Evolutionary conservation across 2,329 filamentous ascomycete genomes (phyloP), one percentile per base, ranked within the genome.

Genomic region (Nigrograna mackinnonii): DNA sequence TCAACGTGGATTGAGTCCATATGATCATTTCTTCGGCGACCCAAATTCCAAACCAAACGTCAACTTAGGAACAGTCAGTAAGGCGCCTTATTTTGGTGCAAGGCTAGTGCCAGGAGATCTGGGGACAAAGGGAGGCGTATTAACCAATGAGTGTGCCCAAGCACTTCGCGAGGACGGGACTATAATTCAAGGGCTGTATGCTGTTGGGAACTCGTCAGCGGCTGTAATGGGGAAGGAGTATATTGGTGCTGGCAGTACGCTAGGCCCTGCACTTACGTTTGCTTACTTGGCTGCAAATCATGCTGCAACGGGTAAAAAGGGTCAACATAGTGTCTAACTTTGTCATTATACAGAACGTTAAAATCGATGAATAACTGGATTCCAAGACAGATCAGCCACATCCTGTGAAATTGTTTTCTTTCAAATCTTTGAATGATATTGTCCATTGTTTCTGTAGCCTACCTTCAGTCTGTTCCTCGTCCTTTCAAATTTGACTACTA

Each of bases 201-300:
- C 63, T 0, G 56, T 58, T 4, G 68, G 69, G 5, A 68, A 68
- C 41, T 55, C 54, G 1, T 56, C 62, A 3, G 65, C 65, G 1
- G 57, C 50, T 20, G 55, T 71, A 9, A 70, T 71, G 65, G 62
- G 64, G 1, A 46, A 52, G 5, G 61, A 45, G 1, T 71, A 70
- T 53, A 35, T 59, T 20, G 67, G 67, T 2, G 63, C 64, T 14
- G 69, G 69, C 4, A 47, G 50, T 6, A 71, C 64, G 4, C 41
- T 72, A 33, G 68, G 67, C 0, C 68, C 67, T 7, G 68, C 55
- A 0, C 41, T 71, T 53, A 66, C 64, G 3, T 69, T 69, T 62
- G 65, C 47, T 2, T 71, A 41, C 31, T 18, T 47, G 11, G 46
- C 46, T 17, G 42, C 36, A 5, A 26, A 49, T n/a, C 39, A 43